Evolutionary conservation across 495 filamentous ascomycete genomes (phyloP).

Genomic region (Aspergillus indologenus): DNA sequence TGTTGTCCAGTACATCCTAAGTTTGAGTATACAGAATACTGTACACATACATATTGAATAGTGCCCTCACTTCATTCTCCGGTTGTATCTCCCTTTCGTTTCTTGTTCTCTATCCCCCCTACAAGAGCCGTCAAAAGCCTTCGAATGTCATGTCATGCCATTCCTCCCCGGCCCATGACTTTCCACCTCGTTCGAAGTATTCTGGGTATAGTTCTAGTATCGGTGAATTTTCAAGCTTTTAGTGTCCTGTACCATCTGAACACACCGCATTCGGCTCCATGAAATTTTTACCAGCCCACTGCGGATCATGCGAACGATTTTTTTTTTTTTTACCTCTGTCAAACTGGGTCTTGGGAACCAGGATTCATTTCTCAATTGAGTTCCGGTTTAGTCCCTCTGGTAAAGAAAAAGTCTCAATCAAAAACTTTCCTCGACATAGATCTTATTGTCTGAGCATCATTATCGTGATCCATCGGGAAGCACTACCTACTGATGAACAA

Average conservation of each 20-base stretch:
- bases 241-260: slow-evolving; percentile 12
- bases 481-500: too few species aligned
- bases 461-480: too few species aligned
- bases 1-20: too few species aligned
- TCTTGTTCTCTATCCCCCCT: neutral
- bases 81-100: neutral
- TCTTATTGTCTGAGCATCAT: too few species aligned
- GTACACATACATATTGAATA: too few species aligned
- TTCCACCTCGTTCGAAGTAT: slow-evolving; percentile 6
- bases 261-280: slow-evolving; percentile 22
- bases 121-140: neutral
- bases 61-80: neutral
- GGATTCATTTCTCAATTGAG: neutral
- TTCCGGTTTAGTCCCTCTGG: neutral
- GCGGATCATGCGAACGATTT: slow-evolving; percentile 21
- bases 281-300: slow-evolving; percentile 22
- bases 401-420: neutral
- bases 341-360: neutral
- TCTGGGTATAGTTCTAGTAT: neutral
- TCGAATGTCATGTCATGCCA: slow-evolving; percentile 1
- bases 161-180: neutral
- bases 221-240: slow-evolving; percentile 5
- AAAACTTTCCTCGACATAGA: neutral
- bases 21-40: too few species aligned
- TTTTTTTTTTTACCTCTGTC: neutral